Percentiles rank a stretch among this genome's conserved stretches.
These are phyloP conservation scores for Aspergillus saccharolyticus DNA, from an alignment of 495 filamentous ascomycete species.

Conservation along the genomic window DNA sequence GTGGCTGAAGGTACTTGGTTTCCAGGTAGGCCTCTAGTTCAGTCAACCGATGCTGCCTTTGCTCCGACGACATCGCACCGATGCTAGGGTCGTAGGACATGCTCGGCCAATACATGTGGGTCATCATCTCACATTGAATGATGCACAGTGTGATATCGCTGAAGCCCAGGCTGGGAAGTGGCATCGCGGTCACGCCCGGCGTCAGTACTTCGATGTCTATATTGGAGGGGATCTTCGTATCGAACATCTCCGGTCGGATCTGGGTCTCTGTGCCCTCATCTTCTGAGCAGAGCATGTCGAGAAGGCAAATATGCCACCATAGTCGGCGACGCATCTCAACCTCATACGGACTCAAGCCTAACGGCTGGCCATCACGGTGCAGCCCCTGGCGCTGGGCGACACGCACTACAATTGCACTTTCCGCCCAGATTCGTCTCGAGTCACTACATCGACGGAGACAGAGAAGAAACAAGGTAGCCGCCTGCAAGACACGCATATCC, in stretches of 20 bases:
- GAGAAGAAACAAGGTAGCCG: conserved; percentile 62
- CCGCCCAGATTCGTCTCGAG: conserved; percentile 51
- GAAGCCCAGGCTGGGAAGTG: conserved; percentile 44
- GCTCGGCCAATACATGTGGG: conserved; percentile 21
- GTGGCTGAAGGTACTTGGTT: conserved; percentile 55
- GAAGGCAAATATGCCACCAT: conserved; percentile 71
- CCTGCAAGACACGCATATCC: conserved; percentile 61
- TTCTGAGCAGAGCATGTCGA: conserved; percentile 68
- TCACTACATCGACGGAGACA: conserved; percentile 52
- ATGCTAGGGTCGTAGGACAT: background rate
- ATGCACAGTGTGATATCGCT: conserved; percentile 75
- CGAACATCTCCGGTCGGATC: conserved; percentile 57
- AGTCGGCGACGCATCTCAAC: conserved; percentile 70
- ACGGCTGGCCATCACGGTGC: conserved; percentile 63
- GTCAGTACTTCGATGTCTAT: conserved; percentile 64
- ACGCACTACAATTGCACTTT: conserved; percentile 59
- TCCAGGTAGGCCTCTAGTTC: conserved; percentile 40
- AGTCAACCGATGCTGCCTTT: background rate
- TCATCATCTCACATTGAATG: conserved; percentile 51
- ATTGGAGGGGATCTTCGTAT: conserved; percentile 60
- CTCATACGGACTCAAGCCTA: conserved; percentile 58
- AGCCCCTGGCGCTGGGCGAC: conserved; percentile 68
- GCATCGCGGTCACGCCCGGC: conserved; percentile 49
- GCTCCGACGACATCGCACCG: background rate
- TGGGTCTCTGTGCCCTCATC: conserved; percentile 71